These are phyloP conservation scores for Aspergillus aculeatinus DNA, from an alignment of 2,329 filamentous ascomycete genomes.

Conservation along the genomic window DNA sequence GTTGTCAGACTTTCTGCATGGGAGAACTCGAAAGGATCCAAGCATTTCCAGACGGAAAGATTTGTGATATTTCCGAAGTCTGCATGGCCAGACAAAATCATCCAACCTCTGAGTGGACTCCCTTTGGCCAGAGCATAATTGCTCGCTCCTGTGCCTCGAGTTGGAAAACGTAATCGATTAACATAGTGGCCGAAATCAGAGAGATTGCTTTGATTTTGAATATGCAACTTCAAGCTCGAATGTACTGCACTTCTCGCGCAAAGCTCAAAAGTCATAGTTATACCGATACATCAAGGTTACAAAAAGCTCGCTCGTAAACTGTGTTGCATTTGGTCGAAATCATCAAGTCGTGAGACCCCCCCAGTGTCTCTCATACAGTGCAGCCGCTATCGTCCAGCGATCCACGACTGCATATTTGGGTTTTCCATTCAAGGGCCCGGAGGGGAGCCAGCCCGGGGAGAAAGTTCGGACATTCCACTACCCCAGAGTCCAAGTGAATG, in stretches of 20 bases:
- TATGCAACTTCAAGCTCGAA: not conserved
- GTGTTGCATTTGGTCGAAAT: not conserved
- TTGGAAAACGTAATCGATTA: too few relatives aligned
- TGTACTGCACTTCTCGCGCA: not conserved
- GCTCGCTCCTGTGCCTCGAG: too few relatives aligned
- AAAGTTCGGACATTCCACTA: constrained; percentile 36
- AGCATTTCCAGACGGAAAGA: too few relatives aligned
- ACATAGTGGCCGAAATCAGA: too few relatives aligned
- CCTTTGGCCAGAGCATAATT: too few relatives aligned
- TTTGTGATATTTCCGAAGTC: too few relatives aligned
- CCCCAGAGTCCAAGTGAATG: constrained; percentile 39
- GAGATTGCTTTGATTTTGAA: too few relatives aligned
- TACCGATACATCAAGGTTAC: not conserved
- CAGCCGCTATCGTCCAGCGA: not conserved
- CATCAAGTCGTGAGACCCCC: not conserved
- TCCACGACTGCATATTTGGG: not conserved
- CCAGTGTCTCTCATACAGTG: not conserved
- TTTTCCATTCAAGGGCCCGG: constrained; percentile 3
- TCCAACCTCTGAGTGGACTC: too few relatives aligned
- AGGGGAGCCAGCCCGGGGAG: constrained; percentile 27
- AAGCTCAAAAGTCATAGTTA: not conserved
- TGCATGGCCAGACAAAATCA: too few relatives aligned
- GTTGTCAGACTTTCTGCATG: too few relatives aligned
- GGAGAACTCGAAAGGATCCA: too few relatives aligned
- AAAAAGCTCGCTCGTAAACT: not conserved